Evolutionary conservation across 1,139 yeast species (phyloP).

Genomic region (Hyphopichia fennica): DNA sequence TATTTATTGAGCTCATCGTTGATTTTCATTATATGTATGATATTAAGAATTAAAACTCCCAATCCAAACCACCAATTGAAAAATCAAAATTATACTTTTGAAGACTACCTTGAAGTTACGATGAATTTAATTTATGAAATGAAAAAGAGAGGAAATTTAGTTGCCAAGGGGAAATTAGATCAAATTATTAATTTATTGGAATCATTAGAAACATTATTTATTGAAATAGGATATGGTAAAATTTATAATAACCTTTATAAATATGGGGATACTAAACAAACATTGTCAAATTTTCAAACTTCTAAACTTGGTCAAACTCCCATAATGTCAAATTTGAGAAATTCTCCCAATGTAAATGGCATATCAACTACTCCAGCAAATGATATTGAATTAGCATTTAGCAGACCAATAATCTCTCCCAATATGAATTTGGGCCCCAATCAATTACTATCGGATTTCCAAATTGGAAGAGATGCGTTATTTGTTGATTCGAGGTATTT

Average conservation of each 20-base stretch:
- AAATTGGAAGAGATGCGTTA: constrained; percentile 3
- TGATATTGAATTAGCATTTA: background rate
- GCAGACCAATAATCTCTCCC: background rate
- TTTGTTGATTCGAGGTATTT: constrained; percentile 2
- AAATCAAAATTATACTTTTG: constrained; percentile 11
- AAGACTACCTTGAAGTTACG: constrained; percentile 20
- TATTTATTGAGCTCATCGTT: constrained; percentile 22
- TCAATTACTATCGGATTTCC: constrained; percentile 7
- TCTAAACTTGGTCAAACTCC: background rate
- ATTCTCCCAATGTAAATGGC: background rate
- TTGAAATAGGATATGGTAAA: constrained; percentile 3
- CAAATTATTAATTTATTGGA: constrained; percentile 18
- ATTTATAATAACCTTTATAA: constrained; percentile 8
- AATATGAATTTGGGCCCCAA: background rate
- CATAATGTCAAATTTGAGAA: background rate
- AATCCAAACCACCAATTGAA: constrained; percentile 2
- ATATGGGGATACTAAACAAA: constrained; percentile 2
- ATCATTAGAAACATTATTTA: constrained; percentile 10
- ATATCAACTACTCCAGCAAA: background rate
- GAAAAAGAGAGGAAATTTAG: constrained; percentile 21
- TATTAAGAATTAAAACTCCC: constrained; percentile 13
- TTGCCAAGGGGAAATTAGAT: constrained; percentile 24
- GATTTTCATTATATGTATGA: constrained; percentile 22
- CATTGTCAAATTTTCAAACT: background rate
- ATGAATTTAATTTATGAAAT: constrained; percentile 22